Percentiles rank a stretch among this genome's conserved stretches.
Evolutionary conservation across 1,139 yeast genomes (phyloP).

Genomic region (Blastobotrys raffinosifermentans): DNA sequence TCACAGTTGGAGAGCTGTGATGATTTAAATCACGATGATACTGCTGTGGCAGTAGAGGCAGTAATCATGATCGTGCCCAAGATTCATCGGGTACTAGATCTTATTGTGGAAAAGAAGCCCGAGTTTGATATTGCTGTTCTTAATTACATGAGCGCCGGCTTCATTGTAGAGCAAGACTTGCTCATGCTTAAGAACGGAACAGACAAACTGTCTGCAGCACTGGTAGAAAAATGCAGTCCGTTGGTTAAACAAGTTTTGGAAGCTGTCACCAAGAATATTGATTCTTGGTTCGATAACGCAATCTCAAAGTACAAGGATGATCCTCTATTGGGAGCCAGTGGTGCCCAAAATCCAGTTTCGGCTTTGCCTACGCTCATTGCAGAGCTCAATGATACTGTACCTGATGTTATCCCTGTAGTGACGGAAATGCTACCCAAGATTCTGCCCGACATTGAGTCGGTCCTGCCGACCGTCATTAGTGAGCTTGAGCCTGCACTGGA

Average conservation of each 20-base stretch:
- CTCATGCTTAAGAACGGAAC: slow-evolving; percentile 13
- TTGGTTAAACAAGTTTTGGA: slow-evolving; percentile 10
- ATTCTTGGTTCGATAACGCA: slow-evolving; percentile 17
- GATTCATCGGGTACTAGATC: slow-evolving; percentile 13
- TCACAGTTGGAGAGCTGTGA: slow-evolving; percentile 6
- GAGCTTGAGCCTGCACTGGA: too few relatives aligned
- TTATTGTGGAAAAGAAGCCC: slow-evolving; percentile 16
- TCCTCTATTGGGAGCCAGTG: too few relatives aligned
- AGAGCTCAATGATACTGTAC: too few relatives aligned
- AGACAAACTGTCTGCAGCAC: slow-evolving; percentile 10
- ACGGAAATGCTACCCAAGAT: too few relatives aligned
- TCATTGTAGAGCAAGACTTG: slow-evolving; percentile 15
- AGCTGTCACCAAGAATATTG: slow-evolving; percentile 12
- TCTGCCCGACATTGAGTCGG: too few relatives aligned
- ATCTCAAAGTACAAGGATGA: background rate
- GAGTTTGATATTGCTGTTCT: slow-evolving; percentile 19
- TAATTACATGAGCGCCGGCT: slow-evolving; percentile 15
- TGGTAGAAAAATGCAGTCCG: slow-evolving; percentile 11
- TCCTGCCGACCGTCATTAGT: too few relatives aligned
- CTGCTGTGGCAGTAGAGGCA: slow-evolving; percentile 11
- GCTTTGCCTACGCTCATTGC: too few relatives aligned
- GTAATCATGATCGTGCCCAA: slow-evolving; percentile 13
- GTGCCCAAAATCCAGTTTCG: too few relatives aligned
- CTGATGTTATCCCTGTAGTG: too few relatives aligned
- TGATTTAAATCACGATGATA: slow-evolving; percentile 9